Evolutionary conservation across 352 stramenopile genomes (phyloP).

Genomic region (Phytophthora hybrid): DNA sequence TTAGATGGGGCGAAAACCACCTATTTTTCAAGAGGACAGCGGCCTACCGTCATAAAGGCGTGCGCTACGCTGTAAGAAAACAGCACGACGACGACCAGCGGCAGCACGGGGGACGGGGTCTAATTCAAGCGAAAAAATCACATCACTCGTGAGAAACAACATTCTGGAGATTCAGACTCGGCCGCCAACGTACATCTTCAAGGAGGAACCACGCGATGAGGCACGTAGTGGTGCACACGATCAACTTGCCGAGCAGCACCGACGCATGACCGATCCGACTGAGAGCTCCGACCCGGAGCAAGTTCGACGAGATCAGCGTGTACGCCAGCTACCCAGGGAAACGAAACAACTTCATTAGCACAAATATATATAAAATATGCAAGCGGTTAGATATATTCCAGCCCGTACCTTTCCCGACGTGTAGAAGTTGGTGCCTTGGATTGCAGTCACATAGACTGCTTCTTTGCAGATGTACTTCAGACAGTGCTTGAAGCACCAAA

Average conservation of each 20-base stretch:
- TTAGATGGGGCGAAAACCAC: neutral
- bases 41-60: slow-evolving; percentile 80
- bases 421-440: slow-evolving; percentile 83
- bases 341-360: slow-evolving; percentile 4
- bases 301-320: slow-evolving; percentile 74
- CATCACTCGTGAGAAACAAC: slow-evolving; percentile 4
- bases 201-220: slow-evolving; percentile 80
- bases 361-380: neutral
- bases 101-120: slow-evolving; percentile 69
- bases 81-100: slow-evolving; percentile 67
- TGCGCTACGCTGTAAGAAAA: slow-evolving; percentile 85
- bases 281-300: slow-evolving; percentile 70
- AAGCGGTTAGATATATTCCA: neutral
- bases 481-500: slow-evolving; percentile 86
- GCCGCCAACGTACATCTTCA: slow-evolving; percentile 52
- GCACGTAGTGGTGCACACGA: slow-evolving; percentile 76
- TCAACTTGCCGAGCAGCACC: slow-evolving; percentile 77
- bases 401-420: slow-evolving; percentile 70
- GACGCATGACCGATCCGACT: slow-evolving; percentile 76
- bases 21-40: neutral
- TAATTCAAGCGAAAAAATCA: slow-evolving; percentile 18
- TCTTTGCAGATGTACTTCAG: slow-evolving; percentile 90
- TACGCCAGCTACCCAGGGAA: slow-evolving; percentile 55
- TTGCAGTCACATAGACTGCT: slow-evolving; percentile 81
- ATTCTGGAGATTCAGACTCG: slow-evolving; percentile 4